Percentiles rank a stretch among this genome's conserved stretches.
Evolutionary conservation across 2,329 filamentous ascomycete genomes (phyloP).

Genomic region (Fusarium tjaetaba): DNA sequence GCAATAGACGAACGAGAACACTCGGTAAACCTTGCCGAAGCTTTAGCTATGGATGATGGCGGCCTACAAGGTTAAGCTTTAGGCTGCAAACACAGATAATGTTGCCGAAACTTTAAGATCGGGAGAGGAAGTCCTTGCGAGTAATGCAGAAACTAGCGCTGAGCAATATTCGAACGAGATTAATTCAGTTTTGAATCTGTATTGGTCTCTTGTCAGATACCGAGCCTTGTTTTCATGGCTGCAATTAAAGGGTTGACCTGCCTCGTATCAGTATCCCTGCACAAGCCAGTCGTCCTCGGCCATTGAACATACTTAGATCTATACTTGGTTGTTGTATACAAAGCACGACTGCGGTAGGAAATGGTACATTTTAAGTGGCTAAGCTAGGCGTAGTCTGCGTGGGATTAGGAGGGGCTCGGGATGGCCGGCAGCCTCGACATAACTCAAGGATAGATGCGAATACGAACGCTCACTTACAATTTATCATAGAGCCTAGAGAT

Average conservation of each 20-base stretch:
- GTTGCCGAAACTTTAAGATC: not conserved
- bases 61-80: too few relatives aligned
- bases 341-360: too few relatives aligned
- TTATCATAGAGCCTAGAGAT: too few relatives aligned
- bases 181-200: not conserved
- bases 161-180: accelerated
- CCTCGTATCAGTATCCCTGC: not conserved
- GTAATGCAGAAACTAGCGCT: not conserved
- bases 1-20: not conserved
- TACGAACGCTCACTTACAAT: too few relatives aligned
- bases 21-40: not conserved
- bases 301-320: not conserved
- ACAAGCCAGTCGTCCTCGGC: not conserved
- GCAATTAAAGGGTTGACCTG: not conserved
- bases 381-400: too few relatives aligned
- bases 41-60: too few relatives aligned
- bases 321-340: too few relatives aligned
- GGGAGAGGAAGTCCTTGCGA: not conserved
- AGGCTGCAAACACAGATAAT: too few relatives aligned
- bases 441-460: too few relatives aligned
- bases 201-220: not conserved
- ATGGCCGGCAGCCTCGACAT: too few relatives aligned
- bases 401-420: too few relatives aligned
- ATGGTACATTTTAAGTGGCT: too few relatives aligned
- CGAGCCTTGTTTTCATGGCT: not conserved